Base-by-base conservation (phyloP, 1,284 basidiomycete genomes). In the Ustanciosporium gigantosporum region DNA sequence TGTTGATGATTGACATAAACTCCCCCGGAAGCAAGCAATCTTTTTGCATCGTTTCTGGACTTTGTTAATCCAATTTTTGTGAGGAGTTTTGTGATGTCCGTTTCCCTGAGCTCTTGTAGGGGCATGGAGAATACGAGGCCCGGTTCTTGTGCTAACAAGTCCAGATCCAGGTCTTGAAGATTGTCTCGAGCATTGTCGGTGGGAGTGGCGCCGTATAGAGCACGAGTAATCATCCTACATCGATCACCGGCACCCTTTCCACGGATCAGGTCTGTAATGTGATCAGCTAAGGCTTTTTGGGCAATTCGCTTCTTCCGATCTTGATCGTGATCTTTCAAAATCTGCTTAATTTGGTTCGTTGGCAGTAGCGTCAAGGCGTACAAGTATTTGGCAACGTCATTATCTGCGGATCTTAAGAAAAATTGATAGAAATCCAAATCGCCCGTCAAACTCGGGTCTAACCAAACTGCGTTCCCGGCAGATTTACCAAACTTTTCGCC, bases 401-500 rank as follows among this genome's bases (percentile, higher is more conserved):
- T 84, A 73, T 99, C 94, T 0, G 85, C 79, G 3, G 88, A 85
- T 48, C 88, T 85, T 32, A 92, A 76, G 80, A 96, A 97, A 80
- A 93, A 97, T 90, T 98, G 77, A 42, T 71, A 75, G 21, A 76
- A 68, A 5, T 71, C 58, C 16, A 67, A 50, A 46, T 76, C 70
- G 11, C 44, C 46, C n/a, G 64, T 58, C 16, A 56, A 29, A 0
- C 21, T 25, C 1, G 16, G 15, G 7, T 45, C 43, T 0, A 75
- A 80, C 89, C 94, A 97, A 0, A 99, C 81, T 0, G 95, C 94
- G 73, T 97, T 98, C 1, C 94, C 94, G 0, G 91, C 89, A 60
- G 88, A 90, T 82, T 99, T 99, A 13, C 95, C 95, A 77, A 98
- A 95, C 81, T 98, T 99, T 69, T 91, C 89, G 2, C 95, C 95